phyloP scores from a whole-genome alignment of 495 filamentous ascomycete species.

The Neurospora sp. region DNA sequence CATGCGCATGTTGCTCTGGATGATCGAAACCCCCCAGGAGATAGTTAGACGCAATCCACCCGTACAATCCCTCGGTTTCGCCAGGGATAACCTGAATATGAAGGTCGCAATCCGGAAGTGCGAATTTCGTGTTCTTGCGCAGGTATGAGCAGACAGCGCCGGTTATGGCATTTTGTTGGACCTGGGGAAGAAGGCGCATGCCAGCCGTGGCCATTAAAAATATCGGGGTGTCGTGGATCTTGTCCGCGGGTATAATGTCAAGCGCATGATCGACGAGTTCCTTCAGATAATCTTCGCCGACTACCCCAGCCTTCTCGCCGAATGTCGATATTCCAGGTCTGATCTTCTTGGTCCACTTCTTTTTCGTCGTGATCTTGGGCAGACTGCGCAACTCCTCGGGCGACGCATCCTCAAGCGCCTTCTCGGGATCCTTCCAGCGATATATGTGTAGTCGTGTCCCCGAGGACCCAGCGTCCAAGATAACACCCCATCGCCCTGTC shows the following conservation, averaged over 20 bases:
- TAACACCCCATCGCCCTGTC: constrained; percentile 47
- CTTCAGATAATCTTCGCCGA: constrained; percentile 75
- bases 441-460: constrained; percentile 93
- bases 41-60: constrained; percentile 99
- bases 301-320: constrained; percentile 59
- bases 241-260: constrained; percentile 66
- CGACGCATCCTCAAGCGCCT: constrained; percentile 52
- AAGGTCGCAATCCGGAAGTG: constrained; percentile 76
- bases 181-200: constrained; percentile 75
- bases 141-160: constrained; percentile 77
- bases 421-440: constrained; percentile 69
- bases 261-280: constrained; percentile 74
- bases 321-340: constrained; percentile 88
- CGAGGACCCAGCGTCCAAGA: constrained; percentile 54
- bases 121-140: constrained; percentile 66
- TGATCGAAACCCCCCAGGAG: constrained; percentile 84
- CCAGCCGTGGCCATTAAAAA: constrained; percentile 96
- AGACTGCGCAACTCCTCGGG: constrained; percentile 54
- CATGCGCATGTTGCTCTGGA: constrained; percentile 59
- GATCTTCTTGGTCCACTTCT: constrained; percentile 88
- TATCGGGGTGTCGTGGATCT: constrained; percentile 75
- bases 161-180: constrained; percentile 60
- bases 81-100: constrained; percentile 95
- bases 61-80: constrained; percentile 95
- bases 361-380: constrained; percentile 71